Evolutionary conservation across 1,284 basidiomycete genomes (phyloP).

Genomic region (Ustilago sp.): DNA sequence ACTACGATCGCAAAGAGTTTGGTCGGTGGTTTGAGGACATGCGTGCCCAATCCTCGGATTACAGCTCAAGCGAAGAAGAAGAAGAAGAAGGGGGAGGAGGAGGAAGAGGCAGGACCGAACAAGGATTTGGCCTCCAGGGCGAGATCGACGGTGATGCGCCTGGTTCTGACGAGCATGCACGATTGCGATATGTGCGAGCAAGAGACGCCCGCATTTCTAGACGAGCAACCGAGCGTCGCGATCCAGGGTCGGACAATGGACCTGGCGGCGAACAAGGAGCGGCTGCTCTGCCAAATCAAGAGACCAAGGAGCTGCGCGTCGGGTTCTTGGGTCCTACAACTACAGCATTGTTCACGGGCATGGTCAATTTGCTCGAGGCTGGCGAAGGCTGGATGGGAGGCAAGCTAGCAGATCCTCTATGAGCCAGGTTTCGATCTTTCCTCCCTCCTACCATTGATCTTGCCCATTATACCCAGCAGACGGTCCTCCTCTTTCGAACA

Average conservation of each 20-base stretch:
- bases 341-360: slow-evolving; percentile 54
- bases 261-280: slow-evolving; percentile 20
- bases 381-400: slow-evolving; percentile 65
- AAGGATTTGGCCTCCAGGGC: slow-evolving; percentile 23
- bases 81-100: slow-evolving; percentile 8
- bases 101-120: slow-evolving; percentile 19
- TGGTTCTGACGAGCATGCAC: slow-evolving; percentile 40
- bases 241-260: slow-evolving; percentile 21
- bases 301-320: slow-evolving; percentile 20
- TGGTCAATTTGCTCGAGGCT: slow-evolving; percentile 63
- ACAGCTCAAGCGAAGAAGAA: slow-evolving; percentile 35
- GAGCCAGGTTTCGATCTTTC: background rate
- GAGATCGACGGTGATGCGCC: slow-evolving; percentile 22
- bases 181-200: slow-evolving; percentile 41
- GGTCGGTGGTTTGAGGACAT: slow-evolving; percentile 47
- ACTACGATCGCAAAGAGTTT: slow-evolving; percentile 42
- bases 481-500: background rate
- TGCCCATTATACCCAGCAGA: background rate
- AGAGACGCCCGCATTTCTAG: slow-evolving; percentile 45
- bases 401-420: slow-evolving; percentile 30
- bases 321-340: slow-evolving; percentile 61
- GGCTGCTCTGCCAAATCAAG: slow-evolving; percentile 43
- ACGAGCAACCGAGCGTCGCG: slow-evolving; percentile 33
- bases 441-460: background rate
- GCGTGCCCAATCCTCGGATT: slow-evolving; percentile 36